These are phyloP conservation scores for Agaricus bisporus DNA, from an alignment of 768 basidiomycete species.

Conservation along the genomic window DNA sequence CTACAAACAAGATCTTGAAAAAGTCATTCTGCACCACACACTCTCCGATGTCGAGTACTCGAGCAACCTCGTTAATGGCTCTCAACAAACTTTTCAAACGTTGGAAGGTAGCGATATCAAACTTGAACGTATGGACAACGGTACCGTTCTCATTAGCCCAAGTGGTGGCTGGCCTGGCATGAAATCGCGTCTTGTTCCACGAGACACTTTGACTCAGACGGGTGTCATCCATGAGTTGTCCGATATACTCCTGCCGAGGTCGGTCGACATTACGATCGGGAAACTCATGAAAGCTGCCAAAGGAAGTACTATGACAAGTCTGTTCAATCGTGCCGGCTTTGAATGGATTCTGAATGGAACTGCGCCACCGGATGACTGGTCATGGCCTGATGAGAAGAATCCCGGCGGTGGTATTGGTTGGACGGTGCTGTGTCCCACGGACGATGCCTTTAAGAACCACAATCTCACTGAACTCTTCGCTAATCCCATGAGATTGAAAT, in stretches of 20 bases:
- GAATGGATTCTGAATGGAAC: slow-evolving; percentile 91
- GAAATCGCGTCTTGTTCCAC: slow-evolving; percentile 50
- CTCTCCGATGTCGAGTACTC: slow-evolving; percentile 73
- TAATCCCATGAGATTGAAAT: slow-evolving; percentile 44
- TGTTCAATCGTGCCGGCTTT: slow-evolving; percentile 80
- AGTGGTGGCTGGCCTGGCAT: slow-evolving; percentile 80
- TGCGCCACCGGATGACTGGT: slow-evolving; percentile 62
- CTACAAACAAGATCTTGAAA: slow-evolving; percentile 74
- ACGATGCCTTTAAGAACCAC: slow-evolving; percentile 83
- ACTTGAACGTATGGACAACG: slow-evolving; percentile 49
- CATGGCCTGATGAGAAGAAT: slow-evolving; percentile 50
- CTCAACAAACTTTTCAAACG: slow-evolving; percentile 69
- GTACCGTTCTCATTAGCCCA: slow-evolving; percentile 48
- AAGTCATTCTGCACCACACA: slow-evolving; percentile 84
- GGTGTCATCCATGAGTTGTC: slow-evolving; percentile 90
- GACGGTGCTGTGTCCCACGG: slow-evolving; percentile 88
- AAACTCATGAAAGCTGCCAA: slow-evolving; percentile 89
- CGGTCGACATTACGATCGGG: slow-evolving; percentile 79
- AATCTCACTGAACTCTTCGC: slow-evolving; percentile 74
- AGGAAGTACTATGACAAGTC: slow-evolving; percentile 80
- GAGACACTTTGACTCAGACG: slow-evolving; percentile 74
- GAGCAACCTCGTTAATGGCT: slow-evolving; percentile 51
- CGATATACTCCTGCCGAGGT: slow-evolving; percentile 80
- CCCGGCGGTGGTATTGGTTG: slow-evolving; percentile 46
- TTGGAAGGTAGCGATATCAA: slow-evolving; percentile 82